These are phyloP conservation scores for Fusarium vanettenii DNA, from an alignment of 2,329 filamentous ascomycete species.

Conservation along the genomic window DNA sequence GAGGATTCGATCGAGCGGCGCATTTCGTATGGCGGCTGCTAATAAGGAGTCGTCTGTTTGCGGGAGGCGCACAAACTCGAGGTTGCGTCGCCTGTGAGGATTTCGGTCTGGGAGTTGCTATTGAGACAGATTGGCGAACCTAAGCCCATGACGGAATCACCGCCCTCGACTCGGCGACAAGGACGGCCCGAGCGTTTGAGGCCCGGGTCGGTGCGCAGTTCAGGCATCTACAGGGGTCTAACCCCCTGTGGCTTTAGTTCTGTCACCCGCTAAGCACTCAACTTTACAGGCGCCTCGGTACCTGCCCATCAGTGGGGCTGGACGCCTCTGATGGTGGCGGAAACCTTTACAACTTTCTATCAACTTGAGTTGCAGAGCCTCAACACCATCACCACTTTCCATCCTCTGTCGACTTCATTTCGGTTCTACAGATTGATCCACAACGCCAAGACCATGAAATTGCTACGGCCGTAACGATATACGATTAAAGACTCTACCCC, in stretches of 20 bases:
- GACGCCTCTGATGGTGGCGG: slow-evolving; percentile 3
- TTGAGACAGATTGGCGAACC: slow-evolving; percentile 20
- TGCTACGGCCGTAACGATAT: not conserved
- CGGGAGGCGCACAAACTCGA: not conserved
- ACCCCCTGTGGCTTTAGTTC: slow-evolving; percentile 20
- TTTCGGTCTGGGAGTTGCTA: slow-evolving; percentile 9
- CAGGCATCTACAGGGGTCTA: slow-evolving; percentile 17
- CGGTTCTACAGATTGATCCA: not conserved
- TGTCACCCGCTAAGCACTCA: not conserved
- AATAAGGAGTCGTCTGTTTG: not conserved
- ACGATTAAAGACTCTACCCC: not conserved
- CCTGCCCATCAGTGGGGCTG: slow-evolving; percentile 11
- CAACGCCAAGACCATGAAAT: slow-evolving; percentile 8
- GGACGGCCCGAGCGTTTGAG: slow-evolving; percentile 41
- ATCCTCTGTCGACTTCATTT: not conserved
- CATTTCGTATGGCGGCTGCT: slow-evolving; percentile 35
- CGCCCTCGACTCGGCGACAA: slow-evolving; percentile 37
- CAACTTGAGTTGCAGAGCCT: slow-evolving; percentile 30
- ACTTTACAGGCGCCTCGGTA: not conserved
- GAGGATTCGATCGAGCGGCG: slow-evolving; percentile 20
- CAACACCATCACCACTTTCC: slow-evolving; percentile 39
- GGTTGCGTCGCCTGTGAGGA: slow-evolving; percentile 26
- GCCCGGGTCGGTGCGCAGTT: not conserved
- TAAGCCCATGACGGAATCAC: slow-evolving; percentile 42
- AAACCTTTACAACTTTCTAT: slow-evolving; percentile 30